phyloP scores from a whole-genome alignment of 2,329 filamentous ascomycete species.

The Botrytis squamosa region DNA sequence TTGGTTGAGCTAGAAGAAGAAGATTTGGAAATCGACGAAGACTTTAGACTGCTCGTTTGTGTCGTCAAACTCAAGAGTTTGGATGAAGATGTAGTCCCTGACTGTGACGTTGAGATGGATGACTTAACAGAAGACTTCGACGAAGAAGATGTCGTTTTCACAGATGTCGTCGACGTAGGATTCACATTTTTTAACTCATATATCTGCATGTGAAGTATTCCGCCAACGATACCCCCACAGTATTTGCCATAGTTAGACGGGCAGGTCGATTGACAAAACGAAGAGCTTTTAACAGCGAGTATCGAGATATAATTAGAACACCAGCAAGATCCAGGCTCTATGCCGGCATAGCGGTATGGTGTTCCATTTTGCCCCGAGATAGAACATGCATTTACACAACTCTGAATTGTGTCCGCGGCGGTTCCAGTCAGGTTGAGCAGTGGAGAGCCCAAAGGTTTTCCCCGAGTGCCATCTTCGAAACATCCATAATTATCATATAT shows the following conservation, averaged over 20 bases:
- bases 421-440: neutral
- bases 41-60: neutral
- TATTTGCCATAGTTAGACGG: neutral
- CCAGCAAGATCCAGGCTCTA: conserved; percentile 11
- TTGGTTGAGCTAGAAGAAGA: neutral
- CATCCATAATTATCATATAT: conserved; percentile 5
- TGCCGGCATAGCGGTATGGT: conserved; percentile 8
- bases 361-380: neutral
- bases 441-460: neutral
- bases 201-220: conserved; percentile 11
- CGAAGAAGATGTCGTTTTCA: neutral
- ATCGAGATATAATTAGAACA: conserved; percentile 12
- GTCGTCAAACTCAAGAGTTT: neutral
- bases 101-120: neutral
- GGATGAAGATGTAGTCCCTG: neutral
- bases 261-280: conserved; percentile 10
- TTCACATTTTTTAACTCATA: neutral
- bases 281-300: neutral
- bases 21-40: neutral
- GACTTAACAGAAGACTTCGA: neutral
- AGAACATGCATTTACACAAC: conserved; percentile 9
- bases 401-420: conserved; percentile 7
- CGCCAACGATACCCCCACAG: neutral
- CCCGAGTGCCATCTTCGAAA: conserved; percentile 1
- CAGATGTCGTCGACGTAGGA: neutral